Evolutionary conservation across 2,329 filamentous ascomycete species (phyloP).

Genomic region (Xylaria hypoxylon): DNA sequence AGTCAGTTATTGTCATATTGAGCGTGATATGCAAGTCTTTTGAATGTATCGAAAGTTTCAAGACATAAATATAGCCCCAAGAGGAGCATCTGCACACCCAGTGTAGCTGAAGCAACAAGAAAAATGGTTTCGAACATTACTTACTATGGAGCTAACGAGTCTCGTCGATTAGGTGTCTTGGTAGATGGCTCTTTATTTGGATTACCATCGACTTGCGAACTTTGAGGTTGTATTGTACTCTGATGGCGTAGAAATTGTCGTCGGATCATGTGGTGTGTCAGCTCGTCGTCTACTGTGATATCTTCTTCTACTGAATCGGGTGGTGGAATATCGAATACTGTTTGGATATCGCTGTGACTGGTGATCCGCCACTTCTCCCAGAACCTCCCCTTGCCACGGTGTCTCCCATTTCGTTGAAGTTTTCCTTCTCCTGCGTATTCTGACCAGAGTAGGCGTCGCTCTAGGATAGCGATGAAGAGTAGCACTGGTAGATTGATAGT

Average conservation of each 20-base stretch:
- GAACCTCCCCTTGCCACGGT: conserved; percentile 59
- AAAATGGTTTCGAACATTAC: conserved; percentile 2
- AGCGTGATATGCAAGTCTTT: neutral
- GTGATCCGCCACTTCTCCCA: conserved; percentile 77
- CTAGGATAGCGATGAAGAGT: conserved; percentile 75
- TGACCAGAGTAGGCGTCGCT: conserved; percentile 76
- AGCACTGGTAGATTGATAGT: conserved; percentile 80
- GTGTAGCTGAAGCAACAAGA: neutral
- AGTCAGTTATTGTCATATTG: conserved; percentile 12
- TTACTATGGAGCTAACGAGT: conserved; percentile 64
- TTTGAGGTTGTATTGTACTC: conserved; percentile 50
- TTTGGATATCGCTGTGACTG: conserved; percentile 76
- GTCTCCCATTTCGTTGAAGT: conserved; percentile 42
- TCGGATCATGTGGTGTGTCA: conserved; percentile 68
- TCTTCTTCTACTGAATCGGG: conserved; percentile 70
- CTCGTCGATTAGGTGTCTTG: conserved; percentile 59
- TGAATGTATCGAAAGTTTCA: neutral
- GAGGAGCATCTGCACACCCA: neutral
- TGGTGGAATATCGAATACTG: conserved; percentile 78
- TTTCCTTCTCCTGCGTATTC: conserved; percentile 46
- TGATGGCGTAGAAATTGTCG: conserved; percentile 65
- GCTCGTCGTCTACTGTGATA: conserved; percentile 69
- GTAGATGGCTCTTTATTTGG: conserved; percentile 35
- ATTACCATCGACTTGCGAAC: conserved; percentile 22
- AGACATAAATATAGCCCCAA: neutral